Evolutionary conservation across 345 rosid genomes (phyloP).

Genomic region (Carallia pectinifolia): DNA sequence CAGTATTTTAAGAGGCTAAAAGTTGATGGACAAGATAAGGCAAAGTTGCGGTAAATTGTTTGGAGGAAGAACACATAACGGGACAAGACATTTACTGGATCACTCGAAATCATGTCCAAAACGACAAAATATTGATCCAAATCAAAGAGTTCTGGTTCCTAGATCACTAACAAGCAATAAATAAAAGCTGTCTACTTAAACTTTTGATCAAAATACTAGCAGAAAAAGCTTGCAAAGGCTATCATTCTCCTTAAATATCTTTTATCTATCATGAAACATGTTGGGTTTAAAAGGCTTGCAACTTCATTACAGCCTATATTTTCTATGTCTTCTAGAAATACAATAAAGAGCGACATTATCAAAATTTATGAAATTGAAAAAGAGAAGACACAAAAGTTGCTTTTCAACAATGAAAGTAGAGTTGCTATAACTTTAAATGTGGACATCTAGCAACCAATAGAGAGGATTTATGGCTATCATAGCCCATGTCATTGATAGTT

Average conservation of each 20-base stretch:
- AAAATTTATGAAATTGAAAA: conserved; percentile 1
- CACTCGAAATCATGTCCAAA: no score
- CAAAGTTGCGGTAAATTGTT: no score
- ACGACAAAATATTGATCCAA: no score
- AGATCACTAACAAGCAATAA: no score
- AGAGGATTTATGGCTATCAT: conserved; percentile 8
- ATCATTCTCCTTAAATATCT: conserved; percentile 13
- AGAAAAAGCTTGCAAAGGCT: neutral
- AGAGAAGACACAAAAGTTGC: neutral
- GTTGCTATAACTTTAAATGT: conserved; percentile 2
- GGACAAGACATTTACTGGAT: no score
- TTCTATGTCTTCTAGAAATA: neutral
- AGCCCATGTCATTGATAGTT: conserved; percentile 1
- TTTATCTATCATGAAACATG: neutral
- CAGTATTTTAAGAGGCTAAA: no score
- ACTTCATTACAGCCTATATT: conserved; percentile 2
- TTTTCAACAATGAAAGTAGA: neutral
- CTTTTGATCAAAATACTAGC: neutral
- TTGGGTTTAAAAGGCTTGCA: neutral
- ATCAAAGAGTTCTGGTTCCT: no score
- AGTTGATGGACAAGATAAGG: no score
- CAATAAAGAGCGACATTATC: conserved; percentile 6
- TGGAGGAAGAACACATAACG: no score
- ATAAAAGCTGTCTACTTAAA: no score
- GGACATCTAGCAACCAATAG: conserved; percentile 1